phyloP scores from a whole-genome alignment of 305 asterid genomes.

The Plantago coronopus region DNA sequence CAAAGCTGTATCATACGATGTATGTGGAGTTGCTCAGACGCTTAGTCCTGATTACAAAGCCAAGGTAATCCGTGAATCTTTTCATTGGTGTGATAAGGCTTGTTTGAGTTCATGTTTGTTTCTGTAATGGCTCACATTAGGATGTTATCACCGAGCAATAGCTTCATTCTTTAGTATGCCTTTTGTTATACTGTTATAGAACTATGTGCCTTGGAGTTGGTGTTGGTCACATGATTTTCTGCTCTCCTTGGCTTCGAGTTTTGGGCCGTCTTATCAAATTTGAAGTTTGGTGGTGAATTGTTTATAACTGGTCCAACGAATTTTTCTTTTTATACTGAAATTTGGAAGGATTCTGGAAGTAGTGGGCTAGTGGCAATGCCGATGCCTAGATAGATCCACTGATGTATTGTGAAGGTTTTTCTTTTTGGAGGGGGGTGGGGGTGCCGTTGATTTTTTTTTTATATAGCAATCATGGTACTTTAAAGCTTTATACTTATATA shows the following conservation, averaged over 20 bases:
- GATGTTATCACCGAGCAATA: not conserved
- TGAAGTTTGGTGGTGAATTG: constrained; percentile 13
- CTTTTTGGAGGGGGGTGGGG: not conserved
- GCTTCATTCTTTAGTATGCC: constrained; percentile 9
- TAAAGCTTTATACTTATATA: not conserved
- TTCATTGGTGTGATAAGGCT: not conserved
- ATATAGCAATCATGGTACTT: not conserved
- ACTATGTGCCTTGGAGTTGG: constrained; percentile 12
- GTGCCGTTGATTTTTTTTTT: too few species aligned
- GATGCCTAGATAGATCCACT: too few species aligned
- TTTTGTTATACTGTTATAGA: constrained; percentile 16
- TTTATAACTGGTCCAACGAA: not conserved
- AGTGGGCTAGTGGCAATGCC: not conserved
- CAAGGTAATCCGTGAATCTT: constrained; percentile 45
- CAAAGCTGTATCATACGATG: constrained; percentile 77
- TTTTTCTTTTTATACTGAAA: too few species aligned
- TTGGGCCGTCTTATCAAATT: not conserved
- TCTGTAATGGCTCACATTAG: not conserved
- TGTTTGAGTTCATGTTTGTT: not conserved
- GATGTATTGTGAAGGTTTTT: not conserved
- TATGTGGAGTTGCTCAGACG: constrained; percentile 74
- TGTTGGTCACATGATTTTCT: constrained; percentile 6
- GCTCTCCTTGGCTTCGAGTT: not conserved
- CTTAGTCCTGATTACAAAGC: constrained; percentile 60
- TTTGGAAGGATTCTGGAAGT: constrained; percentile 8